Evolutionary conservation across 306 rosid genomes (phyloP), one percentile per base, ranked within the genome.

Genomic region (Cercis canadensis): DNA sequence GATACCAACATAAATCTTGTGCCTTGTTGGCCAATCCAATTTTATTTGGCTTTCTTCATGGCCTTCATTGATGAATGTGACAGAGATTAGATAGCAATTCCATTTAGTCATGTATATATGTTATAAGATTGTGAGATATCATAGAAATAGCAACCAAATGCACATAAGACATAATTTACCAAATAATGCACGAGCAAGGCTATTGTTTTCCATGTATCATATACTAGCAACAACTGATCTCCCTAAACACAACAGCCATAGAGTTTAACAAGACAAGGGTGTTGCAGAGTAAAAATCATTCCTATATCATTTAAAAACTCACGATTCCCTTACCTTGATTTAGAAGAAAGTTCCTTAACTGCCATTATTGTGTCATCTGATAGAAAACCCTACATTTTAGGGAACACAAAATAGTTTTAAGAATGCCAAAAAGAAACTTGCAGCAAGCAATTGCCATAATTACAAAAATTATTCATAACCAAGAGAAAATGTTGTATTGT

Each of bases 1-100:
- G 17, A 87, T 79, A 59, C 90, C 87, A 60, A 87, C 15, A 37
- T 88, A 89, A 0, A 89, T 87, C 47, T 55, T 87, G 4, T 76
- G 56, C 57, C 92, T 84, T 41, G 86, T 87, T 52, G 80, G 34
- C 96, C 87, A 89, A 80, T 81, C 71, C 69, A 77, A 55, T 55
- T 29, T 39, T 39, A 70, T 7, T 21, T 10, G 14, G 6, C 4
- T 14, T 70, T 70, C 77, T 37, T 19, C n/a, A n/a, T n/a, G n/a
- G n/a, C n/a, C n/a, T n/a, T n/a, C n/a, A n/a, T n/a, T n/a, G n/a
- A n/a, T n/a, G n/a, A n/a, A n/a, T n/a, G n/a, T n/a, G n/a, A n/a
- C n/a, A n/a, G n/a, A n/a, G n/a, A n/a, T n/a, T n/a, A n/a, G n/a
- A n/a, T n/a, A n/a, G n/a, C n/a, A n/a, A n/a, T n/a, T n/a, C n/a